Base-by-base conservation (phyloP, 2,329 filamentous ascomycete genomes). In the Hypoxylon sp. region DNA sequence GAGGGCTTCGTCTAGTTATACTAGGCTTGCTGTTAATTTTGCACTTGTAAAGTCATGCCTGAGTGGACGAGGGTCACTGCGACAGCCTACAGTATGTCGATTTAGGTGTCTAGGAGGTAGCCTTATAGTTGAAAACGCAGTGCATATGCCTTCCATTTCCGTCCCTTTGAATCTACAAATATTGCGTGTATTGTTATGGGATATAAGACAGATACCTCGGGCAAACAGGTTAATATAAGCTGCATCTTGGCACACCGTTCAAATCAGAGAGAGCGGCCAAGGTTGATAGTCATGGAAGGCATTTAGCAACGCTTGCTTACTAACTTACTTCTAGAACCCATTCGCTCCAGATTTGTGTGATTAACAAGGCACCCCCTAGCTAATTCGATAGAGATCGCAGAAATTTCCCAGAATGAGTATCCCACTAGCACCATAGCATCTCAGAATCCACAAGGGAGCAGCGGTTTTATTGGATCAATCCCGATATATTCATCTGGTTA, bases 381-480 rank as follows among this genome's bases (percentile, higher is more conserved):
- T 17, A 19, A 17, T 44, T 19, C 14, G 17, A 37, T 22, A 9
- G 39, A 22, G n/a, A 22, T 39, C 53, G 53, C 37, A 55, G 37
- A 14, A 22, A 55, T 24, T 31, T 46, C 4, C 52, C 37, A n/a
- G 5, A 31, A 46, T 11, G 14, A 29, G 37, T 42, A 55, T 33
- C 42, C n/a, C 3, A 14, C 35, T 29, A 29, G 8, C 26, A 29
- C 8, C 29, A 31, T 26, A 55, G 13, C 37, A 55, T 46, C 53
- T 46, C n/a, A 44, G 24, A 26, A 26, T 5, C 37, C 9, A 29
- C 10, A 46, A 55, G 19, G 26, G 13, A 19, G 46, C 22, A 5
- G 24, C 52, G 35, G 53, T 33, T 46, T 55, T 22, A 44, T 44
- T 22, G 39, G 17, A 11, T 22, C 39, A 42, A 33, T 22, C n/a